Conservation (phyloP, 1,139 yeast genomes). For the Diutina siamensis region DNA sequence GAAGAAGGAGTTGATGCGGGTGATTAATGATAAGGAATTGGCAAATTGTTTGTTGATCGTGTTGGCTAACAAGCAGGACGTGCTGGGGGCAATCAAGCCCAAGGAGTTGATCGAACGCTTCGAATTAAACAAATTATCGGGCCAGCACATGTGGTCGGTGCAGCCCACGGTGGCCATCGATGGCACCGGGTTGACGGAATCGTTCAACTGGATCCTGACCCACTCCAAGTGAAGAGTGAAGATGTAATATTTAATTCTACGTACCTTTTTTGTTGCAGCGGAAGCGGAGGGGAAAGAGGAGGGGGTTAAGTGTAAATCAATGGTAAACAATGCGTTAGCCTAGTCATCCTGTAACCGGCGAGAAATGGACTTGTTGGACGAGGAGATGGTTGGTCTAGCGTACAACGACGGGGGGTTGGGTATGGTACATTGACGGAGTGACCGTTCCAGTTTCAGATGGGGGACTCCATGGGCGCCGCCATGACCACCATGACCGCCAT, state of each 20-base stretch:
- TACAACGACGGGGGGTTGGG: neutral
- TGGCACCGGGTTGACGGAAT: conserved; percentile 66
- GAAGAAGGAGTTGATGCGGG: conserved; percentile 64
- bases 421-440: neutral
- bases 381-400: conserved; percentile 2
- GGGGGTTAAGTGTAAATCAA: neutral
- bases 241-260: neutral
- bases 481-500: too few species aligned
- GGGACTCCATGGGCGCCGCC: neutral
- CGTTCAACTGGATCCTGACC: conserved; percentile 63
- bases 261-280: too few species aligned
- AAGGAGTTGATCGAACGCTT: conserved; percentile 52
- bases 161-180: conserved; percentile 67
- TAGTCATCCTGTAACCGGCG: neutral
- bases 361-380: conserved; percentile 3
- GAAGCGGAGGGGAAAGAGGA: too few species aligned
- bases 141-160: conserved; percentile 60
- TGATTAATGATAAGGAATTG: conserved; percentile 72
- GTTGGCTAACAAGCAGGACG: conserved; percentile 86
- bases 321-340: neutral
- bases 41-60: conserved; percentile 68
- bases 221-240: conserved; percentile 33
- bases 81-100: conserved; percentile 50
- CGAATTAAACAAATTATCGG: conserved; percentile 41
- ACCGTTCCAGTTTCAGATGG: neutral